phyloP scores from a whole-genome alignment of 306 rosid species.

The Gleditsia sinensis region DNA sequence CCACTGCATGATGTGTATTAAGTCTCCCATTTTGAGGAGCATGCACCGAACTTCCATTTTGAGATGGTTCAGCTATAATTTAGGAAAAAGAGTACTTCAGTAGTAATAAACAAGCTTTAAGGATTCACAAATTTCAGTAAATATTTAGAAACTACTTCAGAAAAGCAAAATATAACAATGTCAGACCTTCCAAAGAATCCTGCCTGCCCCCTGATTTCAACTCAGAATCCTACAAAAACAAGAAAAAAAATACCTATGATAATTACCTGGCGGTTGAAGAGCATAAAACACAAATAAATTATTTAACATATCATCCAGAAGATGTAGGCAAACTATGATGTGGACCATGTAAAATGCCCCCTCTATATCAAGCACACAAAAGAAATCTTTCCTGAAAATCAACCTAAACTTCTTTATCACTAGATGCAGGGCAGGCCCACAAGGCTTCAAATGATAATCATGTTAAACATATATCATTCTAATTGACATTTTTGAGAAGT shows the following conservation, averaged over 20 bases:
- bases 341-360: neutral
- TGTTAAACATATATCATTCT: no score
- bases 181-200: slow-evolving; percentile 86
- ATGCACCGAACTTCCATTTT: slow-evolving; percentile 75
- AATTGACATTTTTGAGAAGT: no score
- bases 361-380: neutral
- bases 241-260: slow-evolving; percentile 20
- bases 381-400: neutral
- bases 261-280: neutral
- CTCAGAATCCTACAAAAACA: slow-evolving; percentile 57
- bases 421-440: slow-evolving; percentile 10
- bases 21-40: slow-evolving; percentile 59
- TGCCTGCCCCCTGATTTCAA: slow-evolving; percentile 58
- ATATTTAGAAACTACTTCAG: slow-evolving; percentile 30
- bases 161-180: slow-evolving; percentile 31
- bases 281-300: neutral
- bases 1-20: slow-evolving; percentile 61
- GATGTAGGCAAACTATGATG: neutral
- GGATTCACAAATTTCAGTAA: slow-evolving; percentile 22
- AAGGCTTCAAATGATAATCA: neutral
- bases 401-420: slow-evolving; percentile 6
- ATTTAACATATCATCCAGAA: neutral
- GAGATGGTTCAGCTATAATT: slow-evolving; percentile 74
- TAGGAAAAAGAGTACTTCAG: slow-evolving; percentile 22
- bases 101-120: neutral